Percentiles rank a stretch among this genome's conserved stretches.
phyloP scores from a whole-genome alignment of 805 yeast genomes.

The Myxozyma monticola region DNA sequence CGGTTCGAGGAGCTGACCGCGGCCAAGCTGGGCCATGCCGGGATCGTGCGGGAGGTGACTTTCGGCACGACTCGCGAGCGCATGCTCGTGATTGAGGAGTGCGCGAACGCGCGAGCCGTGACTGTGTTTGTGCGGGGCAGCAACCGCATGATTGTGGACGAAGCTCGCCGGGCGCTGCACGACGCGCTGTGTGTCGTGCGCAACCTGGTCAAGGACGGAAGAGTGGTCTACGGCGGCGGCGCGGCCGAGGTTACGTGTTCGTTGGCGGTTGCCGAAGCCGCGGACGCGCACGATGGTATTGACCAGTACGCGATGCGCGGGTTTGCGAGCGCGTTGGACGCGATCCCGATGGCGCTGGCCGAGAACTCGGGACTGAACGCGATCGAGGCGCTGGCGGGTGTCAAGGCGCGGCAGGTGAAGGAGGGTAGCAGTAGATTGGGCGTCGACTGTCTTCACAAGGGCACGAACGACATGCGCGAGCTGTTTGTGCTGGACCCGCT shows the following conservation, averaged over 20 bases:
- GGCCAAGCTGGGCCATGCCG: slow-evolving; percentile 86
- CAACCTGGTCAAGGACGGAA: slow-evolving; percentile 84
- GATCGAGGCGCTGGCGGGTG: slow-evolving; percentile 79
- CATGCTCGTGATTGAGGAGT: slow-evolving; percentile 91
- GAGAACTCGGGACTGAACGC: slow-evolving; percentile 96
- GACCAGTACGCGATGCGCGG: slow-evolving; percentile 98
- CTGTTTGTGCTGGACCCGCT: slow-evolving; percentile 94
- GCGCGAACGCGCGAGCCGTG: slow-evolving; percentile 82
- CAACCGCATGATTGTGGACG: slow-evolving; percentile 96
- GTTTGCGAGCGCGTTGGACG: slow-evolving; percentile 85
- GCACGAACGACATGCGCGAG: slow-evolving; percentile 89
- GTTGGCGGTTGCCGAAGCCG: slow-evolving; percentile 83
- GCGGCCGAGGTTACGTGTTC: slow-evolving; percentile 96
- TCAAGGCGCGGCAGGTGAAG: slow-evolving; percentile 81
- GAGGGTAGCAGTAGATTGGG: slow-evolving; percentile 74
- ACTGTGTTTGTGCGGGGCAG: slow-evolving; percentile 94
- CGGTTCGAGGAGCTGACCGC: slow-evolving; percentile 86
- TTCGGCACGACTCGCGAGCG: slow-evolving; percentile 96
- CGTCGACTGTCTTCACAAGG: slow-evolving; percentile 89
- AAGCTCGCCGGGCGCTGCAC: slow-evolving; percentile 92
- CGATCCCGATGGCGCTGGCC: slow-evolving; percentile 90
- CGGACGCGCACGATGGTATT: slow-evolving; percentile 89
- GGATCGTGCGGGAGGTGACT: slow-evolving; percentile 78
- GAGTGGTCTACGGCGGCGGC: slow-evolving; percentile 99
- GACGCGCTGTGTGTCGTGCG: slow-evolving; percentile 97